Conservation (phyloP, 164 flowering plant species). For the Chloranthus sessilifolius region DNA sequence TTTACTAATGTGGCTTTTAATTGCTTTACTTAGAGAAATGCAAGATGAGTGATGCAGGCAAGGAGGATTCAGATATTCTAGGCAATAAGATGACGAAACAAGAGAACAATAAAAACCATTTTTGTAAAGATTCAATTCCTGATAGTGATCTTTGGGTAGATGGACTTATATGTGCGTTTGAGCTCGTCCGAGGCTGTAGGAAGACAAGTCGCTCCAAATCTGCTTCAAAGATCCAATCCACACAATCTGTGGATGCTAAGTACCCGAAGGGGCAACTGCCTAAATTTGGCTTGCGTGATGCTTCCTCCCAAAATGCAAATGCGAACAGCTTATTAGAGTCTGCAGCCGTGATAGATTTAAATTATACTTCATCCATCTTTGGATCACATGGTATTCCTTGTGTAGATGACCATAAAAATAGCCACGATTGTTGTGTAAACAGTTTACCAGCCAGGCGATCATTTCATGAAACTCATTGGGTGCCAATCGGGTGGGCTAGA, state of each 20-base stretch:
- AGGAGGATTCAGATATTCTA: conserved; percentile 6
- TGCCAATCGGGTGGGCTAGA: conserved; percentile 94
- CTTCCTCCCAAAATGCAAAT: conserved; percentile 15
- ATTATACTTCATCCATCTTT: conserved; percentile 4
- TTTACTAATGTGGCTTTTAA: neutral
- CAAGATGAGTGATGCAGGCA: conserved; percentile 2
- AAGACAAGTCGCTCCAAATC: conserved; percentile 26
- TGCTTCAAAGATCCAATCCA: conserved; percentile 17
- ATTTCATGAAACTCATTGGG: conserved; percentile 51
- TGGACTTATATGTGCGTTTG: conserved; percentile 94
- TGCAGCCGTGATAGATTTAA: conserved; percentile 17
- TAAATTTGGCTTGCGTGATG: conserved; percentile 15
- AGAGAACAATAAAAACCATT: conserved; percentile 26
- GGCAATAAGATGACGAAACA: conserved; percentile 27
- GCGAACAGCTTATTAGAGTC: conserved; percentile 19
- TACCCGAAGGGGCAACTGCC: conserved; percentile 14
- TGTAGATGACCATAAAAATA: conserved; percentile 24
- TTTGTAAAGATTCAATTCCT: conserved; percentile 34
- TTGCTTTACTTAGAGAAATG: conserved; percentile 3
- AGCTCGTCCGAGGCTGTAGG: conserved; percentile 42
- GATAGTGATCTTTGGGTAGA: conserved; percentile 82
- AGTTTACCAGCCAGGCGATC: conserved; percentile 20
- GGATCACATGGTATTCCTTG: conserved; percentile 12
- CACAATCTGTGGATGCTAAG: conserved; percentile 16
- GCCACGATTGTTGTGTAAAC: conserved; percentile 16